These are phyloP conservation scores for Areca catechu DNA, from an alignment of 176 grass and related monocot genomes.

Conservation along the genomic window DNA sequence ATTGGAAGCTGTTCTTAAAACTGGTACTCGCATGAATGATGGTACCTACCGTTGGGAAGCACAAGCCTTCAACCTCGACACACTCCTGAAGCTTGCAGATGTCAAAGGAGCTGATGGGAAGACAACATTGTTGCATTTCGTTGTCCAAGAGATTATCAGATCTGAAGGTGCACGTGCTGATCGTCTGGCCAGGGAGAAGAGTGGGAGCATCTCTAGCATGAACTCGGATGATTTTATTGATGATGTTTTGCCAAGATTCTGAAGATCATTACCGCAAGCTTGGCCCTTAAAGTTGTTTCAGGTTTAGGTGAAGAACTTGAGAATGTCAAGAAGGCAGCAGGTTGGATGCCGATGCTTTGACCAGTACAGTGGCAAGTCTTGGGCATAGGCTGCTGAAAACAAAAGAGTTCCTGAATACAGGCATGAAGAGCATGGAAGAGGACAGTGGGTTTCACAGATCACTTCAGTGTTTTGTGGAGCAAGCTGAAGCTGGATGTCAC, in stretches of 20 bases:
- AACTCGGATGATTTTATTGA: conserved; percentile 16
- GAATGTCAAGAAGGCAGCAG: conserved; percentile 68
- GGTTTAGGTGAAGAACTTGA: conserved; percentile 52
- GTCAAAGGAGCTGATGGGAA: conserved; percentile 80
- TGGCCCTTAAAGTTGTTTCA: conserved; percentile 58
- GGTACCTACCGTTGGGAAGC: conserved; percentile 80
- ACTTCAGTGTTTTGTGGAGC: conserved; percentile 47
- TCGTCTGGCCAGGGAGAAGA: conserved; percentile 36
- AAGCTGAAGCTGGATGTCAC: conserved; percentile 39
- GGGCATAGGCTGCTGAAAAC: conserved; percentile 50
- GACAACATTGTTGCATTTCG: conserved; percentile 84
- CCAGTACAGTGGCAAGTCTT: conserved; percentile 42
- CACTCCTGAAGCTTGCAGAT: conserved; percentile 68
- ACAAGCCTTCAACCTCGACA: conserved; percentile 86
- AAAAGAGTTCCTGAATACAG: conserved; percentile 66
- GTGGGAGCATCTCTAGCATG: conserved; percentile 14
- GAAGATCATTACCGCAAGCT: conserved; percentile 55
- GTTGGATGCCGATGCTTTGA: conserved; percentile 62
- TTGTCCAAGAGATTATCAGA: conserved; percentile 68
- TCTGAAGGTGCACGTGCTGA: conserved; percentile 65
- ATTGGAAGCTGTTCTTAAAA: conserved; percentile 88
- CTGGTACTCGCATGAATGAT: conserved; percentile 78
- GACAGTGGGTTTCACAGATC: conserved; percentile 61
- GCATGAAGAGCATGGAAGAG: conserved; percentile 56
- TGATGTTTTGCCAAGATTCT: conserved; percentile 21